Evolutionary conservation across 1,139 yeast species (phyloP), one percentile per base, ranked within the genome.

Genomic region (Scheffersomyces illinoinensis): DNA sequence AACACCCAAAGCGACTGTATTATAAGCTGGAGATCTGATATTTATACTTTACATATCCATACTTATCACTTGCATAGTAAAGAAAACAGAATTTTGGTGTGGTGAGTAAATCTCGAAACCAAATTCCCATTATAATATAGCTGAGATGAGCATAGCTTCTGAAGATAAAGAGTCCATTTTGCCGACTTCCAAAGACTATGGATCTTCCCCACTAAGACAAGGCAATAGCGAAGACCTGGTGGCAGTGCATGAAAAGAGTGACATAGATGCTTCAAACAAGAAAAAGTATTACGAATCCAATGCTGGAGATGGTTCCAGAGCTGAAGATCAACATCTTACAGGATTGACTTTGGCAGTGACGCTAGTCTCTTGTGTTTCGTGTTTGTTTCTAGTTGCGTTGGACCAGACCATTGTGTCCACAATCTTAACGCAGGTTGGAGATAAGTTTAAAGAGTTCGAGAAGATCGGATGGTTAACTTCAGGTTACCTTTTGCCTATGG

Each of bases 251-350:
- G n/a, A 50, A 18, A 12, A 18, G 43, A 12, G 20, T 21, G 33
- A 24, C 33, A 6, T 24, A 24, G 33, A 10, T 19, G 19, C 14
- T 19, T 50, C 46, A 24, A 8, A 52, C n/a, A 52, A 24, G 49
- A 14, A 53, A 53, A 53, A 55, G 43, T 57, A 50, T 53, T 57
- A 51, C 55, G 57, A 65, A 54, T 59, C 64, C 26, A 65, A 64
- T 43, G 66, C 68, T n/a, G 68, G 68, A 19, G 68, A 65, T 50
- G 68, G 68, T 17, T 62, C 68, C 8, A 53, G 53, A 8, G 66
- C 66, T 47, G 18, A 53, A 12, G 64, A 64, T 49, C 68, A 65
- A 50, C 59, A 62, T 50, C 56, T 65, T 18, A 56, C 53, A 5
- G 68, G 68, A 26, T 6, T 50, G 6, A 56, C 52, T 43, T 57